Evolutionary conservation across 1,284 basidiomycete genomes (phyloP).

Genomic region (Pisolithus thermaeus): DNA sequence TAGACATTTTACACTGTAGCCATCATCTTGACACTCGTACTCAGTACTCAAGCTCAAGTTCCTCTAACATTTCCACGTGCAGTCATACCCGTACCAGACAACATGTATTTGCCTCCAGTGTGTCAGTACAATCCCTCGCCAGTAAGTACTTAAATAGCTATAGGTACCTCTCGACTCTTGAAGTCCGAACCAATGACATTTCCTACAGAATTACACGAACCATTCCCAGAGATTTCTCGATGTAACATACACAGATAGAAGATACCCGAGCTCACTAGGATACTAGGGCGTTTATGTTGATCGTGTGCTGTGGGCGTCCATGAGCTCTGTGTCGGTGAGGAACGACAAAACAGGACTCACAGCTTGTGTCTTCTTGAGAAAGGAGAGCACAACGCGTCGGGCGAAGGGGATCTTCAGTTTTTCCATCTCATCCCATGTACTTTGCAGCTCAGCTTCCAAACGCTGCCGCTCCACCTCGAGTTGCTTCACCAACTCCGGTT

Average conservation of each 20-base stretch:
- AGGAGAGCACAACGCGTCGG: slow-evolving; percentile 10
- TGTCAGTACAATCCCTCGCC: no score
- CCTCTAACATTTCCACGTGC: no score
- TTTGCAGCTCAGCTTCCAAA: not conserved
- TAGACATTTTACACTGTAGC: slow-evolving; percentile 42
- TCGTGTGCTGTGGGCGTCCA: not conserved
- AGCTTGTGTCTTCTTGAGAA: not conserved
- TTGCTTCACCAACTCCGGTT: slow-evolving; percentile 4
- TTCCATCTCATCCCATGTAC: not conserved
- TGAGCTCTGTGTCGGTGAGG: not conserved
- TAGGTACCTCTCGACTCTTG: no score
- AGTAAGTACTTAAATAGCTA: no score
- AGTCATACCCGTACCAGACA: no score
- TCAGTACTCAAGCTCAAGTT: no score
- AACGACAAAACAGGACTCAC: not conserved
- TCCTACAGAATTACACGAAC: no score
- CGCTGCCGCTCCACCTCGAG: slow-evolving; percentile 7
- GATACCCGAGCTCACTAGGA: no score
- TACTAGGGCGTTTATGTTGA: not conserved
- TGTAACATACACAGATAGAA: no score
- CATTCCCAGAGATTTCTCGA: no score
- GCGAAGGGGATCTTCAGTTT: slow-evolving; percentile 16
- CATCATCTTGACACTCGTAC: not conserved
- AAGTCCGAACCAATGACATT: no score
- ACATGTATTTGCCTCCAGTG: no score